phyloP scores from a whole-genome alignment of 1,284 basidiomycete species.

The Calocybe gambosa region DNA sequence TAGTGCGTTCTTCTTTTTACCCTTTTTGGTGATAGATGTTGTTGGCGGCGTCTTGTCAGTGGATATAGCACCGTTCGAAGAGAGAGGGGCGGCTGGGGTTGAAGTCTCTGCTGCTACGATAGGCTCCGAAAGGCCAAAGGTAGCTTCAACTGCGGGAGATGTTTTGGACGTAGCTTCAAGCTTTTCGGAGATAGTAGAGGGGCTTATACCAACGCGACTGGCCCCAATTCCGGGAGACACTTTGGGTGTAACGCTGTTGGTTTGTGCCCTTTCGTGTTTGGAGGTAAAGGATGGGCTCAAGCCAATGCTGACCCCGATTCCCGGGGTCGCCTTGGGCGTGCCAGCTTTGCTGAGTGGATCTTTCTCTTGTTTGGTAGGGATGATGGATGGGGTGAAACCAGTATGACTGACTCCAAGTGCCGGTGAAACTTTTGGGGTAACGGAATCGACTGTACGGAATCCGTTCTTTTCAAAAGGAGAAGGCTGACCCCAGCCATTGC shows the following conservation, averaged over 20 bases:
- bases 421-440: slow-evolving; percentile 12
- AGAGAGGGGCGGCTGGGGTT: slow-evolving; percentile 2
- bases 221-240: not conserved
- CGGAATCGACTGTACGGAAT: not conserved
- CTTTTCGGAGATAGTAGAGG: not conserved
- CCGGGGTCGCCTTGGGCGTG: not conserved
- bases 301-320: slow-evolving; percentile 3
- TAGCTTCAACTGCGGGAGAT: slow-evolving; percentile 9
- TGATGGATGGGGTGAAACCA: slow-evolving; percentile 5
- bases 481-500: slow-evolving; percentile 5
- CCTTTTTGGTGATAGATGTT: slow-evolving; percentile 9
- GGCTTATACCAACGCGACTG: not conserved
- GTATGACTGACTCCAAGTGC: slow-evolving; percentile 7
- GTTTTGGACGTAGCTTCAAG: slow-evolving; percentile 4
- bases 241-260: not conserved
- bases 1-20: slow-evolving; percentile 16
- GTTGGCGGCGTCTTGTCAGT: slow-evolving; percentile 8
- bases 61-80: slow-evolving; percentile 2
- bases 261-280: not conserved
- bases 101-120: slow-evolving; percentile 6
- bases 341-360: not conserved
- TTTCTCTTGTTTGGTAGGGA: not conserved
- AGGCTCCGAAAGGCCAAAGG: slow-evolving; percentile 9
- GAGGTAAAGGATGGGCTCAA: slow-evolving; percentile 5
- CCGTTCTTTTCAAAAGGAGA: slow-evolving; percentile 6